These are phyloP conservation scores for Pseudogymnoascus sp. DNA, from an alignment of 2,329 filamentous ascomycete species.

Conservation along the genomic window DNA sequence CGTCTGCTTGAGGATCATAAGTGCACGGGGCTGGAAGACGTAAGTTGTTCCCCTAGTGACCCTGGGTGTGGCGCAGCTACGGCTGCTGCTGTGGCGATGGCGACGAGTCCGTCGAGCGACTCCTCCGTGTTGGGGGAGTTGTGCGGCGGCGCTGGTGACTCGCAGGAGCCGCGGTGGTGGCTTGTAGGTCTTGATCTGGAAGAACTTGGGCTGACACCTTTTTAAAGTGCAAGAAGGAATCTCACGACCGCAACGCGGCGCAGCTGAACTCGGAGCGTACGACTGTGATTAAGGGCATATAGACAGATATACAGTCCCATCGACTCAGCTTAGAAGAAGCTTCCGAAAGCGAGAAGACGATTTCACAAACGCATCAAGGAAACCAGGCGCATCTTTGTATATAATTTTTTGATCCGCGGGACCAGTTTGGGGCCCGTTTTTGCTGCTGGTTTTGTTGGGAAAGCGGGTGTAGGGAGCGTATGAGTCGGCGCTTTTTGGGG, in stretches of 20 bases:
- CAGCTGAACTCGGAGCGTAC: slow-evolving; percentile 90
- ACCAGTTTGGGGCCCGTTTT: neutral
- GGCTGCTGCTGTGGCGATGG: neutral
- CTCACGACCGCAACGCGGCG: slow-evolving; percentile 85
- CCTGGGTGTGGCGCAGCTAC: slow-evolving; percentile 11
- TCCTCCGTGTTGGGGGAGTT: neutral
- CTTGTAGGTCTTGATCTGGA: slow-evolving; percentile 33
- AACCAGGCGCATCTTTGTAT: neutral
- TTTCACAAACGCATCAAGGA: neutral
- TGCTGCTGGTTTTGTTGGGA: neutral
- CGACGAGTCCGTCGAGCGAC: neutral
- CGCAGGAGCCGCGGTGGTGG: slow-evolving; percentile 29
- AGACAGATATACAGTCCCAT: slow-evolving; percentile 19
- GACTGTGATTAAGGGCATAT: slow-evolving; percentile 86
- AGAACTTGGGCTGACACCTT: slow-evolving; percentile 17
- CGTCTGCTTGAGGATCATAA: slow-evolving; percentile 89
- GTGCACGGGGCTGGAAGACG: slow-evolving; percentile 84
- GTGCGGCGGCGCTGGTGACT: neutral
- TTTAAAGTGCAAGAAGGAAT: slow-evolving; percentile 83
- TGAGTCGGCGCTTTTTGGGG: neutral
- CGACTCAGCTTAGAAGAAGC: neutral
- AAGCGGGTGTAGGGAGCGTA: neutral
- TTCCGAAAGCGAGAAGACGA: neutral
- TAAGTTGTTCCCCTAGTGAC: slow-evolving; percentile 35
- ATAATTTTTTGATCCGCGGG: neutral